A percentile compares a stretch with the other conserved stretches of the same genome.
phyloP scores from a whole-genome alignment of 176 grass and related monocot genomes.

The Hsuehochloa calcarea region DNA sequence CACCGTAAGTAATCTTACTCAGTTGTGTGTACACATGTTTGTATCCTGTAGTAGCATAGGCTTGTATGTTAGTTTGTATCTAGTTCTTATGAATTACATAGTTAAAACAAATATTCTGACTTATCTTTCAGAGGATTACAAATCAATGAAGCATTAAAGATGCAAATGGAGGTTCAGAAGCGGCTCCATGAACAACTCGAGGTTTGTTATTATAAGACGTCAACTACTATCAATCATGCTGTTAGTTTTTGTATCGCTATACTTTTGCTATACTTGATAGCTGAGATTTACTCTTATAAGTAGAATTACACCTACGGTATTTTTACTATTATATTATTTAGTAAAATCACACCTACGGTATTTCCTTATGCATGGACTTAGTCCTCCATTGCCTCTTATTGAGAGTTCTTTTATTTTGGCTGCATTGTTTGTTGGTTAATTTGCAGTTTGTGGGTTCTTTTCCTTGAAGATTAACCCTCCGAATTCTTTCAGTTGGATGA shows the following conservation, averaged over 20 bases:
- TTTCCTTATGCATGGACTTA: background rate
- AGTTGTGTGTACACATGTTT: background rate
- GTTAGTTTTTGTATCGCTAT: background rate
- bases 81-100: background rate
- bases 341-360: background rate
- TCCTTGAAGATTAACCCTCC: background rate
- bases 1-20: slow-evolving; percentile 62
- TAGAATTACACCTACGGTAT: background rate
- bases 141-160: slow-evolving; percentile 77
- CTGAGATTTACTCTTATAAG: background rate
- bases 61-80: background rate
- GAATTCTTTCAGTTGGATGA: background rate
- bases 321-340: background rate
- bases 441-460: background rate
- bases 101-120: slow-evolving; percentile 26
- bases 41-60: background rate
- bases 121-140: slow-evolving; percentile 70
- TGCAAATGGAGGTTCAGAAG: slow-evolving; percentile 99
- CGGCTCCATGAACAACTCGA: slow-evolving; percentile 93
- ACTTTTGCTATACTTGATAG: background rate
- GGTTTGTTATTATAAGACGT: slow-evolving; percentile 43
- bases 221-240: background rate
- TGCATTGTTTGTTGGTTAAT: background rate
- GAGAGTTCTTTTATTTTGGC: background rate
- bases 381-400: background rate